A percentile compares a stretch with the other conserved stretches of the same genome.
Evolutionary conservation across 768 basidiomycete genomes (phyloP).

Genomic region (Trametes villosa): DNA sequence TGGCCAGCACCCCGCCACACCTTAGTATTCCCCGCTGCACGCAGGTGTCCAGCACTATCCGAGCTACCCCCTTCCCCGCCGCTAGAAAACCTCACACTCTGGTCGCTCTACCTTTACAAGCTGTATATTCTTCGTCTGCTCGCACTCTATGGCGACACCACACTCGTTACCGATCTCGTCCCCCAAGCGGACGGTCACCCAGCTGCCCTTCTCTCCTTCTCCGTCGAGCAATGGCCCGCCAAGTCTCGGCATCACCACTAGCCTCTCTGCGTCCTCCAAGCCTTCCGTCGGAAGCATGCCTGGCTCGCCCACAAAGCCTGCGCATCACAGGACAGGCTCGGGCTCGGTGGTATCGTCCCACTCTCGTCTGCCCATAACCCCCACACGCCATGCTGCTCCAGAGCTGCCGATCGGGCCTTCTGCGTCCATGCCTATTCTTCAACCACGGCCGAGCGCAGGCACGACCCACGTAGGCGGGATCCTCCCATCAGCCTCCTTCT

Average conservation of each 20-base stretch:
- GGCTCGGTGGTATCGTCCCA: slow-evolving; percentile 20
- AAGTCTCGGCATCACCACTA: slow-evolving; percentile 21
- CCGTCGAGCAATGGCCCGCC: slow-evolving; percentile 26
- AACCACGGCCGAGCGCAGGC: slow-evolving; percentile 24
- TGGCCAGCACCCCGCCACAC: slow-evolving; percentile 12
- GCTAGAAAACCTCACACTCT: slow-evolving; percentile 1
- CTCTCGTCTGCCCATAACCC: slow-evolving; percentile 18
- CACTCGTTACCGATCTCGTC: slow-evolving; percentile 33
- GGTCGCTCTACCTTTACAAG: slow-evolving; percentile 15
- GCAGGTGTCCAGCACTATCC: slow-evolving; percentile 21
- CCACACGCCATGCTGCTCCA: slow-evolving; percentile 4
- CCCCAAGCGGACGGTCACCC: slow-evolving; percentile 28
- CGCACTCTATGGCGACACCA: slow-evolving; percentile 32
- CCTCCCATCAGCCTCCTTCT: slow-evolving; percentile 79
- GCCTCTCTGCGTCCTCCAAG: slow-evolving; percentile 22
- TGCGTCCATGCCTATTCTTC: slow-evolving; percentile 26
- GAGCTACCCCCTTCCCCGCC: neutral
- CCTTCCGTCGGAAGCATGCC: slow-evolving; percentile 28
- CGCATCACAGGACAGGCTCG: slow-evolving; percentile 21
- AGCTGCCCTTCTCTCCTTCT: slow-evolving; percentile 34
- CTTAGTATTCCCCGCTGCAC: slow-evolving; percentile 19
- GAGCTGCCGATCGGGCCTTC: slow-evolving; percentile 28
- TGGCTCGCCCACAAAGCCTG: slow-evolving; percentile 25
- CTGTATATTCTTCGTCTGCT: slow-evolving; percentile 24
- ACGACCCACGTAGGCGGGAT: slow-evolving; percentile 73